Evolutionary conservation across 768 basidiomycete species (phyloP).

Genomic region (Suillus luteus): DNA sequence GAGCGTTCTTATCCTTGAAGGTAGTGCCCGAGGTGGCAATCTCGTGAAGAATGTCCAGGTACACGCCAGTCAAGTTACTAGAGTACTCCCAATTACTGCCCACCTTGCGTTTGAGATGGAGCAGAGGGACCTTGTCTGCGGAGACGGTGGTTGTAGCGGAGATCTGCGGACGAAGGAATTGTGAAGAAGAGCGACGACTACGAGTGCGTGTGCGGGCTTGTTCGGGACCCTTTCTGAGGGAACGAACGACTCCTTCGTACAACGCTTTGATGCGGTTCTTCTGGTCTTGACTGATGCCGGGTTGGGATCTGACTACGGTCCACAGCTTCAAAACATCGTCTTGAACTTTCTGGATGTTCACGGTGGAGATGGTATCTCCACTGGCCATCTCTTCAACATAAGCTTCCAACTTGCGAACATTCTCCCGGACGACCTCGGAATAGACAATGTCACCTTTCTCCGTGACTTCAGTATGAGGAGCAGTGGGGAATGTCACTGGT

Average conservation of each 20-base stretch:
- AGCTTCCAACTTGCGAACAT: slow-evolving; percentile 95
- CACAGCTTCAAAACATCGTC: slow-evolving; percentile 96
- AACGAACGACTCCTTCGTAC: slow-evolving; percentile 95
- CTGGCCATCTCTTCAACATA: slow-evolving; percentile 99
- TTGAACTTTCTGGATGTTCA: slow-evolving; percentile 98
- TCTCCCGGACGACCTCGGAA: slow-evolving; percentile 92
- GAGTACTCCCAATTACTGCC: slow-evolving; percentile 96
- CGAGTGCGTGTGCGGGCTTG: slow-evolving; percentile 56
- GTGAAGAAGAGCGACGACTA: slow-evolving; percentile 89
- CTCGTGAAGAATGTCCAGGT: slow-evolving; percentile 96
- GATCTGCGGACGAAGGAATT: slow-evolving; percentile 93
- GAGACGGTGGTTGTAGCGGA: slow-evolving; percentile 72
- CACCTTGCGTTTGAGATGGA: slow-evolving; percentile 96
- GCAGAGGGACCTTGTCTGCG: slow-evolving; percentile 86
- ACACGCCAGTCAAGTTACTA: slow-evolving; percentile 92
- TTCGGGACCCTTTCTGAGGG: slow-evolving; percentile 80
- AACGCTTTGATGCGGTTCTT: slow-evolving; percentile 93
- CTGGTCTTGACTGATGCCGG: slow-evolving; percentile 95
- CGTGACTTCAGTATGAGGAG: slow-evolving; percentile 92
- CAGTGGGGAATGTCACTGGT: slow-evolving; percentile 95
- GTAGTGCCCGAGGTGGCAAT: slow-evolving; percentile 98
- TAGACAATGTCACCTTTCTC: slow-evolving; percentile 94
- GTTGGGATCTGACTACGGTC: slow-evolving; percentile 96
- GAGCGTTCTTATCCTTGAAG: slow-evolving; percentile 98
- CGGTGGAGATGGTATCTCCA: slow-evolving; percentile 80